These are phyloP conservation scores for Cudoniella acicularis DNA, from an alignment of 495 filamentous ascomycete genomes.

Conservation along the genomic window DNA sequence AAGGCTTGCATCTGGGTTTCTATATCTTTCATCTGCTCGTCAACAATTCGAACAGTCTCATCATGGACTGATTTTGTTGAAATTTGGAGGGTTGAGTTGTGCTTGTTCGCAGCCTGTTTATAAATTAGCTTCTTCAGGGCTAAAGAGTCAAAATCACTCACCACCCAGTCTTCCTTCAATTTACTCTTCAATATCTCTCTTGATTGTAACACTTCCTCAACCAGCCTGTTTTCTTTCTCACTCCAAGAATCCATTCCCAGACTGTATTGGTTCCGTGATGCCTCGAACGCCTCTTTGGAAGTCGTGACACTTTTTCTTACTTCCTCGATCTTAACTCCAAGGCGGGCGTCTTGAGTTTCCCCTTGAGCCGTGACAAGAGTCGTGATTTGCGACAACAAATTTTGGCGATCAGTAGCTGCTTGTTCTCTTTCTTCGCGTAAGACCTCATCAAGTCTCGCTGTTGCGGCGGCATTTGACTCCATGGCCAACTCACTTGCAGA, in stretches of 20 bases:
- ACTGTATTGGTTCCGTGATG: constrained; percentile 59
- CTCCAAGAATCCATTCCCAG: constrained; percentile 74
- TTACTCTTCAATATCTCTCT: constrained; percentile 72
- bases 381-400: constrained; percentile 72
- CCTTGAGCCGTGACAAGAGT: constrained; percentile 68
- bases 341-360: constrained; percentile 66
- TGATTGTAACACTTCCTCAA: constrained; percentile 67
- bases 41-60: constrained; percentile 87
- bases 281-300: constrained; percentile 59
- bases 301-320: constrained; percentile 61
- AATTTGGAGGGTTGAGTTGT: constrained; percentile 72
- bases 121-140: constrained; percentile 23
- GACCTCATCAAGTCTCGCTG: constrained; percentile 63
- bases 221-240: constrained; percentile 60
- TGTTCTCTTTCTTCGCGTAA: constrained; percentile 71
- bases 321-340: constrained; percentile 55
- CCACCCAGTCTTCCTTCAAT: constrained; percentile 78
- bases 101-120: constrained; percentile 65
- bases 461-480: constrained; percentile 60
- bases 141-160: background rate
- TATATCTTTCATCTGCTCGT: constrained; percentile 83
- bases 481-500: constrained; percentile 61
- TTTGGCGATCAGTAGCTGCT: constrained; percentile 69
- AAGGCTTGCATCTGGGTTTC: constrained; percentile 81
- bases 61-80: constrained; percentile 85